A percentile compares a stretch with the other conserved stretches of the same genome.
Conservation (phyloP, 176 grass and related monocot genomes). For the Aegilops speltoides region DNA sequence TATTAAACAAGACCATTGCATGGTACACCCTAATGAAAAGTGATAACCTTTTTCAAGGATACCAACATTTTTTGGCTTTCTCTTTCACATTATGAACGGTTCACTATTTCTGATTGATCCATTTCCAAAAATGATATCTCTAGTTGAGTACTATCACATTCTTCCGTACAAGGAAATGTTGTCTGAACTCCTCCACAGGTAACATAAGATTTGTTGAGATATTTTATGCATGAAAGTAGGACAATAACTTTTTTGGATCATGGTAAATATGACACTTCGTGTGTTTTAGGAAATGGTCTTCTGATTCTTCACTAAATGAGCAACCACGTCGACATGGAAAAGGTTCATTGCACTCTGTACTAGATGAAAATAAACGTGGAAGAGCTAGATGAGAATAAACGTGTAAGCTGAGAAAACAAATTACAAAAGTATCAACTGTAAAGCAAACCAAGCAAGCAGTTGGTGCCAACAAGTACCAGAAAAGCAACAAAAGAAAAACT, state of each 20-base stretch:
- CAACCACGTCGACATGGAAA: no score
- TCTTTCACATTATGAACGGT: conserved; percentile 37
- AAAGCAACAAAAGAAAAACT: conserved; percentile 35
- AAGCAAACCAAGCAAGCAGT: conserved; percentile 28
- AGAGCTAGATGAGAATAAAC: no score
- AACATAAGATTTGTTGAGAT: no score
- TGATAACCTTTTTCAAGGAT: background rate
- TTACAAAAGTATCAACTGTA: background rate
- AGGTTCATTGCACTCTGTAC: no score
- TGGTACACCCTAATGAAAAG: background rate
- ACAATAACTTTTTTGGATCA: no score
- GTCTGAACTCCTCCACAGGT: no score
- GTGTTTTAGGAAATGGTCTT: no score
- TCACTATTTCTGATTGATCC: conserved; percentile 29
- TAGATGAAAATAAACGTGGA: no score
- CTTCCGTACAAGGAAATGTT: conserved; percentile 51
- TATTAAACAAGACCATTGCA: background rate
- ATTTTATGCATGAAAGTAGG: no score
- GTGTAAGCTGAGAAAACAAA: background rate
- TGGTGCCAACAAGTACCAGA: conserved; percentile 1
- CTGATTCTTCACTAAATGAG: no score
- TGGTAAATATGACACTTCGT: no score
- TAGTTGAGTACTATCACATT: conserved; percentile 50
- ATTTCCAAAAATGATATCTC: conserved; percentile 18
- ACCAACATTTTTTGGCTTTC: background rate